phyloP scores from a whole-genome alignment of 225 moss, liverwort and hornwort species.

The Climacium dendroides region DNA sequence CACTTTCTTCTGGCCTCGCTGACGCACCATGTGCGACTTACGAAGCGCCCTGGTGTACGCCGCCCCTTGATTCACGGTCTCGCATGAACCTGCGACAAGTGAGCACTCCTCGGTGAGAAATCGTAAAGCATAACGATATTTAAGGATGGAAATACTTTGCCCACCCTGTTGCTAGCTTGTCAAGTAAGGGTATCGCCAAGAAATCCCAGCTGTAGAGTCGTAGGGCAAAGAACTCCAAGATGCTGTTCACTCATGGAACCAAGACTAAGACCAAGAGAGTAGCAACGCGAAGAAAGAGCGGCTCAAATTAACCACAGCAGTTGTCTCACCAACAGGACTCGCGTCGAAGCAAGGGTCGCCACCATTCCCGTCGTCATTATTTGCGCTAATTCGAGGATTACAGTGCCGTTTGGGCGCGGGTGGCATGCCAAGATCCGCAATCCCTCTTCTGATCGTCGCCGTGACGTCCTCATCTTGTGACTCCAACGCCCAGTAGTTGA shows the following conservation, averaged over 20 bases:
- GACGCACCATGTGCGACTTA: constrained; percentile 17
- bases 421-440: constrained; percentile 1
- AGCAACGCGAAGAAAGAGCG: background rate
- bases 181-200: background rate
- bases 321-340: background rate
- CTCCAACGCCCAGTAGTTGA: background rate
- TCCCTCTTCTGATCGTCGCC: constrained; percentile 2
- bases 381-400: background rate
- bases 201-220: background rate
- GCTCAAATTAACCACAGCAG: background rate
- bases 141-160: background rate
- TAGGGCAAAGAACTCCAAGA: background rate
- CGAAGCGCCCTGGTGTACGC: constrained; percentile 25
- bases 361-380: background rate
- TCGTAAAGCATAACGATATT: background rate
- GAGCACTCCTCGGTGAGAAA: background rate
- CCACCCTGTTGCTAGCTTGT: background rate
- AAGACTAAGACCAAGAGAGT: background rate
- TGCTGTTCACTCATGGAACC: background rate
- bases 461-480: background rate
- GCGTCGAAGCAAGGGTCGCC: background rate
- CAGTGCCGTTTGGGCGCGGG: background rate
- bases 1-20: background rate
- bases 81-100: background rate
- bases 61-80: background rate